phyloP scores from a whole-genome alignment of 1,284 basidiomycete genomes.

The Sanguinoderma infundibulare region DNA sequence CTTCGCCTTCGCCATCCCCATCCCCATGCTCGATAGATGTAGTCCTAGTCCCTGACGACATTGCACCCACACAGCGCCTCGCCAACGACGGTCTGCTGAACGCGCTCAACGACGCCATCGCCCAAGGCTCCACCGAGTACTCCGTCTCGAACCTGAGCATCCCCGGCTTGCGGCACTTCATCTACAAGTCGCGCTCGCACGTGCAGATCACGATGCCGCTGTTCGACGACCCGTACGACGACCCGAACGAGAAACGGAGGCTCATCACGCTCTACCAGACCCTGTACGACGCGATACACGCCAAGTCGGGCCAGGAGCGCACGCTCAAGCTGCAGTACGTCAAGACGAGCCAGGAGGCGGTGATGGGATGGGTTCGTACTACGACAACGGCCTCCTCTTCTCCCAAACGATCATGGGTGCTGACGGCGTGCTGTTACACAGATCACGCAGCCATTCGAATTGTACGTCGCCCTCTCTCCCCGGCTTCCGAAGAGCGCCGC shows the following conservation, averaged over 20 bases:
- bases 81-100: conserved; percentile 61
- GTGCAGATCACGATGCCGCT: conserved; percentile 88
- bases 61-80: conserved; percentile 57
- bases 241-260: conserved; percentile 59
- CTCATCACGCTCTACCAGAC: conserved; percentile 85
- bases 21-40: too few relatives aligned
- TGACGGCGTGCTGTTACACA: conserved; percentile 36
- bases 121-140: conserved; percentile 61
- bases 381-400: too few relatives aligned
- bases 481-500: conserved; percentile 85
- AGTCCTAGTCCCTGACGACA: background rate
- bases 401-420: background rate
- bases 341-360: conserved; percentile 82
- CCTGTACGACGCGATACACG: conserved; percentile 85
- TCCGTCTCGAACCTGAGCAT: conserved; percentile 76
- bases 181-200: conserved; percentile 89
- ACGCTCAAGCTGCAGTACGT: conserved; percentile 85
- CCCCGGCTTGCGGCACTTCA: conserved; percentile 90
- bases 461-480: conserved; percentile 87
- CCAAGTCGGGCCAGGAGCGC: conserved; percentile 78
- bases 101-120: conserved; percentile 50
- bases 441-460: conserved; percentile 93
- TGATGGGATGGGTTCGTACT: conserved; percentile 84
- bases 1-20: too few relatives aligned
- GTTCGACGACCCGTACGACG: conserved; percentile 85